Percentiles rank a stretch among this genome's conserved stretches.
phyloP scores from a whole-genome alignment of 2,329 filamentous ascomycete genomes.

The Xylariaceae sp. region DNA sequence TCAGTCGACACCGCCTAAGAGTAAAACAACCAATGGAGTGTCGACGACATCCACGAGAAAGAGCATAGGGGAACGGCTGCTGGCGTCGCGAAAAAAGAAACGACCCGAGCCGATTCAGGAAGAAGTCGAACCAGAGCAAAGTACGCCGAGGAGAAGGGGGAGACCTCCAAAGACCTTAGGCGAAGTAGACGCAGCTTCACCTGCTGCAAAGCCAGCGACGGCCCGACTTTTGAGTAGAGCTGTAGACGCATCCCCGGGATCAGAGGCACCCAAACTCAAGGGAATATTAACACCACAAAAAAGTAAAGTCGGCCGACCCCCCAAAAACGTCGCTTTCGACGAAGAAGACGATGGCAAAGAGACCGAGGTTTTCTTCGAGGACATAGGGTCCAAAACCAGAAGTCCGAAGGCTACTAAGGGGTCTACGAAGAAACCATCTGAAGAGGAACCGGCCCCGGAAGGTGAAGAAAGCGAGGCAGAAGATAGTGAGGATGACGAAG shows the following conservation, averaged over 20 bases:
- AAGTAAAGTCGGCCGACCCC: slow-evolving; percentile 42
- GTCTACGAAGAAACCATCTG: slow-evolving; percentile 14
- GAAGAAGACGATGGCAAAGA: slow-evolving; percentile 29
- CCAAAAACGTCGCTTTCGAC: slow-evolving; percentile 61
- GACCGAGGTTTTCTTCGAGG: slow-evolving; percentile 56
- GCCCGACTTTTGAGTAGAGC: slow-evolving; percentile 7
- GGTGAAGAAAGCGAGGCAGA: slow-evolving; percentile 35
- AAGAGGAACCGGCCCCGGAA: slow-evolving; percentile 21
- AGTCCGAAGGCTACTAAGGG: slow-evolving; percentile 29
- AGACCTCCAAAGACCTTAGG: slow-evolving; percentile 23
- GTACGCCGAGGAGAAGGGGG: slow-evolving; percentile 27
- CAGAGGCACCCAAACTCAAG: slow-evolving; percentile 43
- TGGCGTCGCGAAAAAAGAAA: slow-evolving; percentile 23
- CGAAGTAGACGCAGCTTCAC: slow-evolving; percentile 1
- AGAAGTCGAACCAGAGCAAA: background rate
- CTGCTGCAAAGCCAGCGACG: slow-evolving; percentile 16
- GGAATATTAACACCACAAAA: slow-evolving; percentile 61
- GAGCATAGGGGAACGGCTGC: slow-evolving; percentile 17
- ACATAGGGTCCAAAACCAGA: slow-evolving; percentile 47
- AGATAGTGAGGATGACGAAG: slow-evolving; percentile 53
- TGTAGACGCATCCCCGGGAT: slow-evolving; percentile 13
- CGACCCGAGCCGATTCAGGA: background rate
- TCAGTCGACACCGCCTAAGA: slow-evolving; percentile 19
- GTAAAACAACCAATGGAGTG: slow-evolving; percentile 9
- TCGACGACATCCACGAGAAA: slow-evolving; percentile 14